A percentile compares a stretch with the other conserved stretches of the same genome.
phyloP scores from a whole-genome alignment of 345 rosid genomes.

The Diplotaxis tenuifolia region DNA sequence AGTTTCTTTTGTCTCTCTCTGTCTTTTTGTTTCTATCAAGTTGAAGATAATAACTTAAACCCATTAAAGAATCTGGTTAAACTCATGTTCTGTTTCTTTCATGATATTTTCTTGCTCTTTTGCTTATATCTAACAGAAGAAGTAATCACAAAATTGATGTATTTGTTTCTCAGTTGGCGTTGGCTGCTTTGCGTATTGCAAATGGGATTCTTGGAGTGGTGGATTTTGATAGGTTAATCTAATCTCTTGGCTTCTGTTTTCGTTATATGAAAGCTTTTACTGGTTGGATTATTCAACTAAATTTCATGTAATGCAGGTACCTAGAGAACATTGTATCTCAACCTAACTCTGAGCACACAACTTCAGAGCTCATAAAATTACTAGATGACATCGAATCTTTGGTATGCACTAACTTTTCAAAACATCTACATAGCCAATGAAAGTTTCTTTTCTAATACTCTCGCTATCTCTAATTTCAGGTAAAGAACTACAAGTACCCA shows the following conservation, averaged over 20 bases:
- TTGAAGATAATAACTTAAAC: background rate
- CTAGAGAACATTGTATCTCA: slow-evolving; percentile 50
- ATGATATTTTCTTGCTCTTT: background rate
- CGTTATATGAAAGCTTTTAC: background rate
- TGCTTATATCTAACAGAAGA: background rate
- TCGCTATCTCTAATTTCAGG: slow-evolving; percentile 35
- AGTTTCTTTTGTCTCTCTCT: background rate
- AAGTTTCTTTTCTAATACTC: background rate
- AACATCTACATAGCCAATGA: background rate
- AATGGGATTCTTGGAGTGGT: slow-evolving; percentile 57
- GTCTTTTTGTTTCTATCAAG: background rate
- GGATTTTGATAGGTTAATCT: slow-evolving; percentile 70
- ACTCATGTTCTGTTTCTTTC: background rate
- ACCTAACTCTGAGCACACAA: slow-evolving; percentile 53
- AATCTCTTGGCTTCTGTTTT: background rate
- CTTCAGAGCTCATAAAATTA: slow-evolving; percentile 52
- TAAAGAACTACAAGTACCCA: slow-evolving; percentile 63
- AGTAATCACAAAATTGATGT: background rate
- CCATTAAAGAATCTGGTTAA: background rate
- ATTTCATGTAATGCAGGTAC: slow-evolving; percentile 48
- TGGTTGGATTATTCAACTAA: background rate
- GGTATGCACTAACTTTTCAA: slow-evolving; percentile 42
- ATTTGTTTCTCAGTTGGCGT: slow-evolving; percentile 56
- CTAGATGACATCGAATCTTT: slow-evolving; percentile 55
- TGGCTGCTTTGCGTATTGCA: slow-evolving; percentile 72